phyloP scores from a whole-genome alignment of 768 basidiomycete genomes.

The Suillus subluteus region DNA sequence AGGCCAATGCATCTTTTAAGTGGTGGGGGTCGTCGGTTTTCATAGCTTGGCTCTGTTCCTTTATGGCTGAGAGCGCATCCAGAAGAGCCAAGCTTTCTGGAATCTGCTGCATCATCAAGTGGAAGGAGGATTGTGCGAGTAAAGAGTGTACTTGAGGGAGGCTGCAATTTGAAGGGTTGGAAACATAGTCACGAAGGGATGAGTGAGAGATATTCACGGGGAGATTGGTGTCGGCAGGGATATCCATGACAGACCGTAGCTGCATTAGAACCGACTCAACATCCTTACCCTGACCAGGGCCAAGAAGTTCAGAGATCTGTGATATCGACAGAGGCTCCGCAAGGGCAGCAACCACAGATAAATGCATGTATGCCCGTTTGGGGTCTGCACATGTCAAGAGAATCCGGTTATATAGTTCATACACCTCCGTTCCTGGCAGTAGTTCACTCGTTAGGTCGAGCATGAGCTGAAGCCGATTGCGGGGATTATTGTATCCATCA shows the following conservation, averaged over 20 bases:
- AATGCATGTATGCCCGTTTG: neutral
- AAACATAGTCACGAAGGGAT: neutral
- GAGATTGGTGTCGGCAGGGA: neutral
- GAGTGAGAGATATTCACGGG: neutral
- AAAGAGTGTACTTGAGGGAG: neutral
- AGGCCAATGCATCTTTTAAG: neutral
- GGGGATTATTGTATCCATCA: no score
- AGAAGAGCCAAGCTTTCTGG: neutral
- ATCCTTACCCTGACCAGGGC: no score
- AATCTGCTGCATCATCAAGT: neutral
- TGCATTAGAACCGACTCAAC: fast-evolving
- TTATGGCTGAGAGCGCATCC: neutral
- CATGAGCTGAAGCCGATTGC: no score
- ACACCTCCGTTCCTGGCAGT: neutral
- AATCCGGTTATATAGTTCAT: neutral
- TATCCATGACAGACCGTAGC: neutral
- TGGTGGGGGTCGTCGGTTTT: neutral
- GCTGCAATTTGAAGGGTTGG: neutral
- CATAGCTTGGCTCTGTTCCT: neutral
- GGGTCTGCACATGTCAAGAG: neutral
- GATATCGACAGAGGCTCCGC: no score
- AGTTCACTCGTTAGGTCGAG: neutral
- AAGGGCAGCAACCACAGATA: neutral
- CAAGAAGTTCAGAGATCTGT: no score
- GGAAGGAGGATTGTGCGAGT: neutral